These are phyloP conservation scores for Penicillium lividum DNA, from an alignment of 495 filamentous ascomycete species.

Conservation along the genomic window DNA sequence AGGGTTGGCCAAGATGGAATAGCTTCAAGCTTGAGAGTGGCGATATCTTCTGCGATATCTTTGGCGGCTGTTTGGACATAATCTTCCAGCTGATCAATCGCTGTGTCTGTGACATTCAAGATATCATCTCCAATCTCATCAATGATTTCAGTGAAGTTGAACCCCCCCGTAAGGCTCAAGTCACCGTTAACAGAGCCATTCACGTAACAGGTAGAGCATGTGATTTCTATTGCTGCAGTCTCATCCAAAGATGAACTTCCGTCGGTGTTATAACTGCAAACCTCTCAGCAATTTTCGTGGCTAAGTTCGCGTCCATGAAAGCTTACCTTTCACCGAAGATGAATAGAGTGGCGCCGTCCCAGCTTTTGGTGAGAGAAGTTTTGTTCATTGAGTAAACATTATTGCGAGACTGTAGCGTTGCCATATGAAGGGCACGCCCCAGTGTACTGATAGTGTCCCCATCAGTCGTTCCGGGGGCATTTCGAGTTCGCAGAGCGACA, in stretches of 20 bases:
- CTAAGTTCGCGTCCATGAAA: background rate
- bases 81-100: background rate
- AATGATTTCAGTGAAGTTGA: slow-evolving; percentile 32
- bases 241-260: background rate
- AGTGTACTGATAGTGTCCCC: slow-evolving; percentile 17
- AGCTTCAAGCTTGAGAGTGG: background rate
- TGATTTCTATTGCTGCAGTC: slow-evolving; percentile 30
- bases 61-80: background rate
- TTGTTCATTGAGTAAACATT: slow-evolving; percentile 31
- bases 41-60: background rate
- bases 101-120: background rate
- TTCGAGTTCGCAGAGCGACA: slow-evolving; percentile 17
- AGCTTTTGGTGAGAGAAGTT: slow-evolving; percentile 40
- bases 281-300: background rate
- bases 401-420: slow-evolving; percentile 14
- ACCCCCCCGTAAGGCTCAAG: slow-evolving; percentile 39
- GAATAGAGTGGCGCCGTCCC: slow-evolving; percentile 38
- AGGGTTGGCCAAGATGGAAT: slow-evolving; percentile 12
- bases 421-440: slow-evolving; percentile 14
- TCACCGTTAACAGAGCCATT: slow-evolving; percentile 45
- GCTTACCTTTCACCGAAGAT: slow-evolving; percentile 7
- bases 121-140: background rate
- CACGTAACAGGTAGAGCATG: slow-evolving; percentile 53
- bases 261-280: background rate
- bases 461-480: slow-evolving; percentile 17